A percentile compares a stretch with the other conserved stretches of the same genome.
These are phyloP conservation scores for Phaeoacremonium minimum DNA, from an alignment of 2,329 filamentous ascomycete species.

Conservation along the genomic window DNA sequence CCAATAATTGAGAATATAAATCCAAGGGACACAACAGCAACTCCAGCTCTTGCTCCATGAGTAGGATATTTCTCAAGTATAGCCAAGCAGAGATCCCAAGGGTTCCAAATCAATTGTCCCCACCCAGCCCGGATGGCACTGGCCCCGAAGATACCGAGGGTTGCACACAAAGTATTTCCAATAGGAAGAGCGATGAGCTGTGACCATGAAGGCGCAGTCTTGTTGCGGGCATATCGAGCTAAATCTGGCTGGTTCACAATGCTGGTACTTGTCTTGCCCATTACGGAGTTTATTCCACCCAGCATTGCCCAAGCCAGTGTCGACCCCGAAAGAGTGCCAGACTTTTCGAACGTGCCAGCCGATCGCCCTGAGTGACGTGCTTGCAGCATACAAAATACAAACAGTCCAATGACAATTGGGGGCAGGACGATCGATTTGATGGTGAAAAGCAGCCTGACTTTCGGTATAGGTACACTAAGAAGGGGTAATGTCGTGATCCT, in stretches of 20 bases:
- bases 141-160: not conserved
- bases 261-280: not conserved
- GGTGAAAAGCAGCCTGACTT: too few species aligned
- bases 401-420: too few species aligned
- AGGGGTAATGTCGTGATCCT: too few species aligned
- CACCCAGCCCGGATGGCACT: not conserved
- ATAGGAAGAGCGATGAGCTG: not conserved
- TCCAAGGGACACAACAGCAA: conserved; percentile 1
- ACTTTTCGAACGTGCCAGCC: too few species aligned
- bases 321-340: too few species aligned
- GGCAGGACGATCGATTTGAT: too few species aligned
- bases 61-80: not conserved
- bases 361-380: too few species aligned
- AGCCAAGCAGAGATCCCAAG: not conserved
- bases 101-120: not conserved
- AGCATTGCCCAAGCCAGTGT: not conserved
- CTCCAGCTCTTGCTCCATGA: not conserved
- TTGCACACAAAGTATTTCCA: not conserved
- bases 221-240: not conserved
- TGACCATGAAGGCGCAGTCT: not conserved
- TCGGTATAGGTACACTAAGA: too few species aligned
- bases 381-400: too few species aligned
- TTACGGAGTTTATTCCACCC: not conserved
- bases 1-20: too few species aligned
- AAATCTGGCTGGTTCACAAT: not conserved